phyloP scores from a whole-genome alignment of 164 flowering plant species.

The Nymphaea thermarum region DNA sequence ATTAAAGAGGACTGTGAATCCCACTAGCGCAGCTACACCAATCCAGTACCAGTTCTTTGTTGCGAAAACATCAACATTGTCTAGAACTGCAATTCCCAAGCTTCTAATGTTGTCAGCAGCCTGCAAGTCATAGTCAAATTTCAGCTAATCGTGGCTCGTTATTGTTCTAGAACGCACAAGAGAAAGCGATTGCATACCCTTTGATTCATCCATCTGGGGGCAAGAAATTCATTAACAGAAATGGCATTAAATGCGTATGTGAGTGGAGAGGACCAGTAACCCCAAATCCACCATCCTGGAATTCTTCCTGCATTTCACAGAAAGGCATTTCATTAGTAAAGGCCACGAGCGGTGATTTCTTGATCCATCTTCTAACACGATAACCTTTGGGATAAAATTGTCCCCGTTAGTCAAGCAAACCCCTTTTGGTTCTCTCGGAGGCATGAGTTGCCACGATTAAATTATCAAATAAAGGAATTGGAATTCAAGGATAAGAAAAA shows the following conservation, averaged over 20 bases:
- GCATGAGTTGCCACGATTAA: neutral
- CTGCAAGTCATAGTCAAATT: neutral
- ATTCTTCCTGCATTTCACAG: conserved; percentile 1
- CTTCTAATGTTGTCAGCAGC: conserved; percentile 5
- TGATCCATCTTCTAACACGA: neutral
- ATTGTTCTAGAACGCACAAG: neutral
- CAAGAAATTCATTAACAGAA: conserved; percentile 36
- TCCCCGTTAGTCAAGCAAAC: neutral
- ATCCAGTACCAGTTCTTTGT: conserved; percentile 26
- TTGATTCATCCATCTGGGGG: conserved; percentile 30
- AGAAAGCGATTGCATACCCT: neutral
- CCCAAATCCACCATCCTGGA: conserved; percentile 46
- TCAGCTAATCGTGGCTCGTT: neutral
- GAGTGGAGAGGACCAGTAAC: conserved; percentile 48
- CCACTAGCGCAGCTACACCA: conserved; percentile 12
- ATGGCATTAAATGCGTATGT: conserved; percentile 42
- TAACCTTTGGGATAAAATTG: neutral
- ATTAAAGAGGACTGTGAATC: conserved; percentile 14
- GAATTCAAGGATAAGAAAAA: neutral
- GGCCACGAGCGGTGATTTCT: neutral
- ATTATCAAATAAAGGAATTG: neutral
- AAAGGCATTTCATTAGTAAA: neutral
- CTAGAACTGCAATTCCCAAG: conserved; percentile 15
- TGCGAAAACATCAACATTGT: conserved; percentile 14
- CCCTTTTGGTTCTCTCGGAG: neutral